phyloP scores from a whole-genome alignment of 2,329 filamentous ascomycete genomes.

The Verticillium longisporum region DNA sequence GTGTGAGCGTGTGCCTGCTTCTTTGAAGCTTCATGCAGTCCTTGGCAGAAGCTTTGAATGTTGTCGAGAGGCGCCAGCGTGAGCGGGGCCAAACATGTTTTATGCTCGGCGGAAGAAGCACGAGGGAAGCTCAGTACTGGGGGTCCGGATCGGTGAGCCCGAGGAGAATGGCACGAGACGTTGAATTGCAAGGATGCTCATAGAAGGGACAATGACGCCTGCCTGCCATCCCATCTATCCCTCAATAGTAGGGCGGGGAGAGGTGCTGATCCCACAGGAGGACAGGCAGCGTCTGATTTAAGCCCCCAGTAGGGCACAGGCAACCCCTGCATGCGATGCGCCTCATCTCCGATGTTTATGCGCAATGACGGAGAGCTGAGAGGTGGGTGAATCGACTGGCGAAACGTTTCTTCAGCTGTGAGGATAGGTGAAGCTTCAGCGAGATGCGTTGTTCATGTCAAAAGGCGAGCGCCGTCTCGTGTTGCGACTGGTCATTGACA shows the following conservation, averaged over 20 bases:
- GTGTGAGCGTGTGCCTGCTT: background rate
- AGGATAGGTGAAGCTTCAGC: background rate
- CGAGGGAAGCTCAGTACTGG: background rate
- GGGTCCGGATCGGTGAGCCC: background rate
- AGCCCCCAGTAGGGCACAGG: constrained; percentile 5
- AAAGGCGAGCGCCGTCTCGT: too few species aligned
- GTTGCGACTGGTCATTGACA: background rate
- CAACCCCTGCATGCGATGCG: constrained; percentile 16
- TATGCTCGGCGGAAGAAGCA: background rate
- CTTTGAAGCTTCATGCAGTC: background rate
- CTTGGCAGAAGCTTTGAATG: background rate
- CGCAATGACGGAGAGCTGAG: constrained; percentile 5
- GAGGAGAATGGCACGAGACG: background rate
- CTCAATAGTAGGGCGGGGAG: background rate
- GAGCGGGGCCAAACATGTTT: background rate
- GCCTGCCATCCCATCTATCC: background rate
- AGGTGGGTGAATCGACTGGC: background rate
- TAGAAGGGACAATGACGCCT: background rate
- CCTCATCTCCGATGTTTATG: constrained; percentile 31
- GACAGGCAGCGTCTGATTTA: constrained; percentile 1
- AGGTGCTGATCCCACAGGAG: background rate
- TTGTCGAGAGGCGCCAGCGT: background rate
- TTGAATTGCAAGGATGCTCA: background rate
- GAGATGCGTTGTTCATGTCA: too few species aligned
- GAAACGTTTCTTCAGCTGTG: background rate